Percentiles rank a stretch among this genome's conserved stretches.
Evolutionary conservation across 2,329 filamentous ascomycete species (phyloP).

Genomic region (Teratosphaeria zuluensis): DNA sequence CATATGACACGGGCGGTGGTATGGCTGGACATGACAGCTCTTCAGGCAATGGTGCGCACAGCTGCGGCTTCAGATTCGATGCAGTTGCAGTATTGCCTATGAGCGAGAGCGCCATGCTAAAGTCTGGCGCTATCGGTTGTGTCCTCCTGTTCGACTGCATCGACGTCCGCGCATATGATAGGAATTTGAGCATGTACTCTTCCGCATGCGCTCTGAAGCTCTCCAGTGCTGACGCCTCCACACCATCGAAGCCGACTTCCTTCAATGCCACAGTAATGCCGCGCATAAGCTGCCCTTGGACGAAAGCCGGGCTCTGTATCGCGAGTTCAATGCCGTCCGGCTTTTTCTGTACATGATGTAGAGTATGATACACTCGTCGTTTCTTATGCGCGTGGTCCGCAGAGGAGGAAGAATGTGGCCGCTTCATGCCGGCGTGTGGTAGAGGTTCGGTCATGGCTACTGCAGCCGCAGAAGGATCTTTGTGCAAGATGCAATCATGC

Average conservation of each 20-base stretch:
- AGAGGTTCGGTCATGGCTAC: slow-evolving; percentile 3
- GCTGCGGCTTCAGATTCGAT: slow-evolving; percentile 31
- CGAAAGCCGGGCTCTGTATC: slow-evolving; percentile 41
- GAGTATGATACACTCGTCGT: slow-evolving; percentile 14
- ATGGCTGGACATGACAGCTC: slow-evolving; percentile 29
- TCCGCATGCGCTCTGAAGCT: slow-evolving; percentile 46
- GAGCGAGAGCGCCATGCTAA: slow-evolving; percentile 41
- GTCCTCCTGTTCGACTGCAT: slow-evolving; percentile 49
- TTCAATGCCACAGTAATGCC: slow-evolving; percentile 44
- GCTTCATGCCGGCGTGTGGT: slow-evolving; percentile 7
- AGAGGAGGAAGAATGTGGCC: slow-evolving; percentile 3
- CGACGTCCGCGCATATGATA: slow-evolving; percentile 44
- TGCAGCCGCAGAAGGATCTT: not conserved
- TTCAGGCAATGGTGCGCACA: slow-evolving; percentile 28
- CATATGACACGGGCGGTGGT: slow-evolving; percentile 28
- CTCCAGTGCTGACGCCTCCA: slow-evolving; percentile 47
- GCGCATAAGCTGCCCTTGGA: slow-evolving; percentile 46
- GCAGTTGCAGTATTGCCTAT: slow-evolving; percentile 23
- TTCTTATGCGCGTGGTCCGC: slow-evolving; percentile 5
- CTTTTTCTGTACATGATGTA: slow-evolving; percentile 18
- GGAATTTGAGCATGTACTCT: slow-evolving; percentile 49
- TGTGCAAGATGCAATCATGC: not conserved
- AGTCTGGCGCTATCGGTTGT: slow-evolving; percentile 49
- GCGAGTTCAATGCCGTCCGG: slow-evolving; percentile 25
- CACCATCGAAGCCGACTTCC: slow-evolving; percentile 45